Percentiles rank a stretch among this genome's conserved stretches.
Conservation (phyloP, 352 stramenopile genomes). For the Saprolegnia parasitica region DNA sequence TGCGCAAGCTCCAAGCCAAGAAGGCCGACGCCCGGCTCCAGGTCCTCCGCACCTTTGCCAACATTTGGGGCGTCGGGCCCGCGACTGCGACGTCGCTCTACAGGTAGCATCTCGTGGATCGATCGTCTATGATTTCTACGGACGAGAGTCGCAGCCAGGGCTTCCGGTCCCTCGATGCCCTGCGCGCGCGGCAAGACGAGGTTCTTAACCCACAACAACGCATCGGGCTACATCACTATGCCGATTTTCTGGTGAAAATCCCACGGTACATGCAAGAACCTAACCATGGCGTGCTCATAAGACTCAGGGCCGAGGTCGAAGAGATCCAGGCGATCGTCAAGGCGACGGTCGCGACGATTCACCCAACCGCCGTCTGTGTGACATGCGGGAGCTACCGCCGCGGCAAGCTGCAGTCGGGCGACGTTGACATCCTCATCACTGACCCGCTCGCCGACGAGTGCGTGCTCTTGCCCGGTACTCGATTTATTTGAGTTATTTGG, state of each 20-base stretch:
- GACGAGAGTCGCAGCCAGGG: conserved; percentile 43
- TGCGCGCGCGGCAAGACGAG: conserved; percentile 37
- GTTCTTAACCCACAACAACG: conserved; percentile 59
- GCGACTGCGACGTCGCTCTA: conserved; percentile 73
- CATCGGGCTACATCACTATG: conserved; percentile 75
- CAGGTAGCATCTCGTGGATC: conserved; percentile 34
- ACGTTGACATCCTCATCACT: conserved; percentile 79
- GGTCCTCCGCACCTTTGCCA: conserved; percentile 55
- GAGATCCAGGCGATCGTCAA: conserved; percentile 72
- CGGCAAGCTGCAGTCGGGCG: conserved; percentile 58
- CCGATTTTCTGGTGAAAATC: conserved; percentile 76
- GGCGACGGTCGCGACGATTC: conserved; percentile 56
- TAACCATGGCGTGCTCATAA: neutral
- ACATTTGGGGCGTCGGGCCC: conserved; percentile 75
- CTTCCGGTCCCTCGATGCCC: conserved; percentile 57
- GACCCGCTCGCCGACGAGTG: conserved; percentile 63
- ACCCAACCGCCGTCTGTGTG: conserved; percentile 56
- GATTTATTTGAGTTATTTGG: too few species aligned
- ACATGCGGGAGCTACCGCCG: conserved; percentile 77
- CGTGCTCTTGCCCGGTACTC: conserved; percentile 55
- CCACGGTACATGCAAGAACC: conserved; percentile 38
- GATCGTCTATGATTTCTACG: neutral
- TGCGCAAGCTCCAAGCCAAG: conserved; percentile 80
- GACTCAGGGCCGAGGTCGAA: conserved; percentile 50
- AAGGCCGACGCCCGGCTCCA: conserved; percentile 53